Conservation (phyloP, 2,329 filamentous ascomycete species). For the Sclerotinia trifoliorum region DNA sequence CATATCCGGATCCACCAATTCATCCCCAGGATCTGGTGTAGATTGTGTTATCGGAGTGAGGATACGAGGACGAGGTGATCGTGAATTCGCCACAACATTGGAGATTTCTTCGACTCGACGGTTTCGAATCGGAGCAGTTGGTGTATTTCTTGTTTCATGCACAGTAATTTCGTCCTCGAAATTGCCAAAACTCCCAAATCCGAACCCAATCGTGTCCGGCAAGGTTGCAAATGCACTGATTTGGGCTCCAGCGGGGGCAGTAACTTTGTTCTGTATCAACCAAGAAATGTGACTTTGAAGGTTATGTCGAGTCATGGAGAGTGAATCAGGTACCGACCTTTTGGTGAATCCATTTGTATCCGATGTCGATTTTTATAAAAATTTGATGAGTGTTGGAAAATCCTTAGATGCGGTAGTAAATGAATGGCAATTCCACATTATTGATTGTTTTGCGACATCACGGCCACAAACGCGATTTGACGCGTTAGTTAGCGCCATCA, state of each 20-base stretch:
- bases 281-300: constrained; percentile 40
- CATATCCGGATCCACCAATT: constrained; percentile 33
- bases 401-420: background rate
- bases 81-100: constrained; percentile 31
- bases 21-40: constrained; percentile 21
- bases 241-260: constrained; percentile 30
- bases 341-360: constrained; percentile 32
- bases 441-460: background rate
- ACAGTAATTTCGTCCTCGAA: constrained; percentile 25
- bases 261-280: constrained; percentile 37
- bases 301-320: constrained; percentile 42
- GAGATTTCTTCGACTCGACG: constrained; percentile 25
- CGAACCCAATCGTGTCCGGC: constrained; percentile 18
- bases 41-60: constrained; percentile 26
- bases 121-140: constrained; percentile 25
- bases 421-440: background rate
- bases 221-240: constrained; percentile 16
- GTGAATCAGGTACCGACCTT: constrained; percentile 27
- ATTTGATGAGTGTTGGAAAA: background rate
- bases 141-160: constrained; percentile 18
- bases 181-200: constrained; percentile 15
- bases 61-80: constrained; percentile 31
- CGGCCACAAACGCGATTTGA: constrained; percentile 6
- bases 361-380: background rate
- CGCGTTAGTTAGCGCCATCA: constrained; percentile 14